Evolutionary conservation across 352 stramenopile genomes (phyloP).

Genomic region (Phytophthora crassamura): DNA sequence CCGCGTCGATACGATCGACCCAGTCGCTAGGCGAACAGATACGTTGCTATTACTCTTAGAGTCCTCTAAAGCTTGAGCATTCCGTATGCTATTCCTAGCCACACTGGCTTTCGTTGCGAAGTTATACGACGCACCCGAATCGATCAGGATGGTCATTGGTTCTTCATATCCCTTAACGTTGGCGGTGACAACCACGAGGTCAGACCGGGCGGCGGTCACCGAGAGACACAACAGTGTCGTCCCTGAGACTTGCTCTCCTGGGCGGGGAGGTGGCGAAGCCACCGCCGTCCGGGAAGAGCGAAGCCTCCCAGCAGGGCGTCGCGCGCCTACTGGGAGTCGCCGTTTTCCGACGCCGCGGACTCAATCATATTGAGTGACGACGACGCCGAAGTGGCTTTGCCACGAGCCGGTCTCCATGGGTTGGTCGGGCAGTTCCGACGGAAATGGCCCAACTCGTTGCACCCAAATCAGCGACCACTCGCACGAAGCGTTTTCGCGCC

Average conservation of each 20-base stretch:
- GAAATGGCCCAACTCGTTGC: too few relatives aligned
- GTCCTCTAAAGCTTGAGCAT: slow-evolving; percentile 2
- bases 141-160: slow-evolving; percentile 1
- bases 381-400: too few relatives aligned
- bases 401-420: too few relatives aligned
- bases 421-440: background rate
- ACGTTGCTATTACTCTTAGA: slow-evolving; percentile 1
- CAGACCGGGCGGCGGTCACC: background rate
- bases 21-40: too few relatives aligned
- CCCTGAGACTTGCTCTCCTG: background rate
- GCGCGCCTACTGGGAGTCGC: too few relatives aligned
- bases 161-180: slow-evolving; percentile 1
- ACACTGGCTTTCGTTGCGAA: background rate
- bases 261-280: background rate
- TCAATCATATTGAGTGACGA: too few relatives aligned
- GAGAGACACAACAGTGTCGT: slow-evolving; percentile 1
- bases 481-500: background rate
- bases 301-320: too few relatives aligned
- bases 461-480: too few relatives aligned
- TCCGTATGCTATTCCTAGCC: too few relatives aligned
- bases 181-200: background rate
- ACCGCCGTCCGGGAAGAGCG: too few relatives aligned
- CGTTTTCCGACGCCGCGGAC: too few relatives aligned
- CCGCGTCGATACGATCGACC: too few relatives aligned
- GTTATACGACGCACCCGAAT: background rate